Conservation (phyloP, 2,329 filamentous ascomycete genomes). For the Ascochyta clinopodiicola region DNA sequence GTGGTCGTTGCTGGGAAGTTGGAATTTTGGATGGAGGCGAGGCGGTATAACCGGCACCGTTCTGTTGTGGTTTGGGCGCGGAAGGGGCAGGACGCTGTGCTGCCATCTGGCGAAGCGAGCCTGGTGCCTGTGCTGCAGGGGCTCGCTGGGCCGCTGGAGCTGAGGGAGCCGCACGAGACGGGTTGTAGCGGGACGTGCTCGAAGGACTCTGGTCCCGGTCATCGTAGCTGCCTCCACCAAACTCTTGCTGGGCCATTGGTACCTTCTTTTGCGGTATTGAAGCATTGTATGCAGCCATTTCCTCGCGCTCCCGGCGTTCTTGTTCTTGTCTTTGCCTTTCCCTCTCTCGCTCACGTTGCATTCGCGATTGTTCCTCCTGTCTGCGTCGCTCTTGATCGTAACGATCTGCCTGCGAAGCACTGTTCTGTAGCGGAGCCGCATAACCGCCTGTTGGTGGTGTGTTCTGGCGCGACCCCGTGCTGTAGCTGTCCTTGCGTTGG, state of each 20-base stretch:
- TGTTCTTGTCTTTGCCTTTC: constrained; percentile 51
- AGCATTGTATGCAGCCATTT: constrained; percentile 88
- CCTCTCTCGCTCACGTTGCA: constrained; percentile 42
- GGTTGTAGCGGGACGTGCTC: constrained; percentile 75
- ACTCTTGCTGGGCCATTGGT: constrained; percentile 86
- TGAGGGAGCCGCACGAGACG: constrained; percentile 81
- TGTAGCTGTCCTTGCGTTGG: constrained; percentile 56
- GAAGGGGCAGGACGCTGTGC: constrained; percentile 86
- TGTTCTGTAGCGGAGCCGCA: constrained; percentile 31
- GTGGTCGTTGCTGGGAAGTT: constrained; percentile 39
- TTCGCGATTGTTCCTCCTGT: constrained; percentile 53
- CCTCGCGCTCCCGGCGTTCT: constrained; percentile 63
- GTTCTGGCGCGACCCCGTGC: constrained; percentile 36
- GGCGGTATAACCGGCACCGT: constrained; percentile 34
- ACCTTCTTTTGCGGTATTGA: constrained; percentile 82
- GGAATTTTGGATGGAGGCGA: constrained; percentile 39
- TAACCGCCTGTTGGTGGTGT: constrained; percentile 42
- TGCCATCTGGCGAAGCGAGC: constrained; percentile 59
- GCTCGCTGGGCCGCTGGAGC: constrained; percentile 61
- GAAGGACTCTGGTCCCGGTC: constrained; percentile 53
- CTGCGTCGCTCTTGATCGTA: constrained; percentile 38
- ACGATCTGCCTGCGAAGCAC: constrained; percentile 45
- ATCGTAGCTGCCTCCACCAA: constrained; percentile 69
- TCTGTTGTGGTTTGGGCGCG: constrained; percentile 61
- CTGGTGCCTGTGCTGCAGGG: constrained; percentile 60